phyloP scores from a whole-genome alignment of 148 eudicot species.

The Amaranthus hypochondriacus region DNA sequence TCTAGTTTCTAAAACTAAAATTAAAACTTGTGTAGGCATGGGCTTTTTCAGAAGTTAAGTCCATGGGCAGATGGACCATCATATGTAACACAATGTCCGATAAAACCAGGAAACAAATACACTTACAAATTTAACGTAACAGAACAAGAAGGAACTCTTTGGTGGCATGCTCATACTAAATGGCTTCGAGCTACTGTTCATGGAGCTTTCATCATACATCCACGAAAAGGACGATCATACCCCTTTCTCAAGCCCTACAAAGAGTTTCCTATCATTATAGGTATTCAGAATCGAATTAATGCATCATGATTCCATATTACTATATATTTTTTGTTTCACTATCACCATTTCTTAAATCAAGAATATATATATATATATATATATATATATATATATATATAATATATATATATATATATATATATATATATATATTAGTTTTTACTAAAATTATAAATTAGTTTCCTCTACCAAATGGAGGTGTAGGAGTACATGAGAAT shows the following conservation, averaged over 20 bases:
- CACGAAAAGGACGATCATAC: constrained; percentile 44
- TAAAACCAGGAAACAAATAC: constrained; percentile 49
- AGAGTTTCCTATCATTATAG: constrained; percentile 61
- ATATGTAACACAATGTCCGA: constrained; percentile 66
- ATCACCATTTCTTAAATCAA: too few relatives aligned
- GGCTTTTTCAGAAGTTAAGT: constrained; percentile 44
- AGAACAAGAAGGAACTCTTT: constrained; percentile 73
- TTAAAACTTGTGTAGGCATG: constrained; percentile 44
- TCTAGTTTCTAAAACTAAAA: not conserved
- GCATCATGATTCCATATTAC: not conserved
- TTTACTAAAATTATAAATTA: too few relatives aligned
- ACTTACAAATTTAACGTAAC: constrained; percentile 49
- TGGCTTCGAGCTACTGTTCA: constrained; percentile 87
- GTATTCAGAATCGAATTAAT: constrained; percentile 24
- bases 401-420: too few relatives aligned
- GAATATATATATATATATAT: too few relatives aligned
- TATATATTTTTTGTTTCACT: not conserved
- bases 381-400: too few relatives aligned
- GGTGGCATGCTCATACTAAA: constrained; percentile 85
- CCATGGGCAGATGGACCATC: constrained; percentile 84
- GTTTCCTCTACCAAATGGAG: too few relatives aligned
- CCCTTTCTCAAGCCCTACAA: constrained; percentile 61
- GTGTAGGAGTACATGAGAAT: not conserved
- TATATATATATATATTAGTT: too few relatives aligned
- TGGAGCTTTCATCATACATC: constrained; percentile 67